Evolutionary conservation across 1,284 basidiomycete genomes (phyloP).

Genomic region (Ganoderma boninense): DNA sequence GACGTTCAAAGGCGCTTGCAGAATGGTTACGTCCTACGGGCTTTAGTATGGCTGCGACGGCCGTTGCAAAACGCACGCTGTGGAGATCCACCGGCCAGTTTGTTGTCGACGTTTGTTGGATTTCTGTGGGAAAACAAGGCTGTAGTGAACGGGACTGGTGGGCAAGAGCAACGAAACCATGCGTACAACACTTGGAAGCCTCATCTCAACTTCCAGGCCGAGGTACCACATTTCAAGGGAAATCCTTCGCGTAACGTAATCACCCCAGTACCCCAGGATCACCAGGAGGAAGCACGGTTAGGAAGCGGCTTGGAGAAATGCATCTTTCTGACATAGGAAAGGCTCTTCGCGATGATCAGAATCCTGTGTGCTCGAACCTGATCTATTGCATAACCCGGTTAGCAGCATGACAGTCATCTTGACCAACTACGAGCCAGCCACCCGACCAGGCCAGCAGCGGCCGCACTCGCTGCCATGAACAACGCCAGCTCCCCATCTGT

Average conservation of each 20-base stretch:
- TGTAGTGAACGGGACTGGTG: background rate
- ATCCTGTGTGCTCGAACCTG: conserved; percentile 7
- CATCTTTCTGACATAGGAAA: background rate
- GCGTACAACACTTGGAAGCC: background rate
- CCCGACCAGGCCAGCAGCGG: conserved; percentile 36
- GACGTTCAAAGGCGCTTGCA: background rate
- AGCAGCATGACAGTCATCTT: conserved; percentile 20
- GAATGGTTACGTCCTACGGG: background rate
- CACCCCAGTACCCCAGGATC: no score
- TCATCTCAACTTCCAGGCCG: background rate
- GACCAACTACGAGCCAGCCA: conserved; percentile 40
- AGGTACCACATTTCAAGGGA: background rate
- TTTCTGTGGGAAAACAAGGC: background rate
- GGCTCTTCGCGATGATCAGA: background rate
- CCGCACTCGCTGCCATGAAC: conserved; percentile 30
- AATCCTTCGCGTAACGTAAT: background rate
- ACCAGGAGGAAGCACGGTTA: background rate
- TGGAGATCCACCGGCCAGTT: background rate
- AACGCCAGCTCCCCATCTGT: conserved; percentile 29
- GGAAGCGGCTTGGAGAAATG: background rate
- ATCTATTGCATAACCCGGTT: conserved; percentile 13
- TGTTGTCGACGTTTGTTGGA: background rate
- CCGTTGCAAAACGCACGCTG: background rate
- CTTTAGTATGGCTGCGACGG: background rate
- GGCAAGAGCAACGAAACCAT: background rate